A percentile compares a stretch with the other conserved stretches of the same genome.
Evolutionary conservation across 2,329 filamentous ascomycete species (phyloP).

Genomic region (Hymenoscyphus scutula): DNA sequence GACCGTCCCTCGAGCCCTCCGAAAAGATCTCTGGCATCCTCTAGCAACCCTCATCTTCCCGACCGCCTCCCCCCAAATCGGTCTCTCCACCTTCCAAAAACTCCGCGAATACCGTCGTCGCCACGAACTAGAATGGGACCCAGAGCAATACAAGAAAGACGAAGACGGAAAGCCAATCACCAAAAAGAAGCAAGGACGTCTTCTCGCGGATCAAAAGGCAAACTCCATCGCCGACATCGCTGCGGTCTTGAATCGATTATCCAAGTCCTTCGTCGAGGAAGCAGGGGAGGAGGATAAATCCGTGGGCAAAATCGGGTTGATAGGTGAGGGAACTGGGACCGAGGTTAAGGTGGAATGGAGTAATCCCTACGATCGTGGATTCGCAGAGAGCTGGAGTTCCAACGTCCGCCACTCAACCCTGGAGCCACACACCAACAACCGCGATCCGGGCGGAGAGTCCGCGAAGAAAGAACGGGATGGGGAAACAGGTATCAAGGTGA

Average conservation of each 20-base stretch:
- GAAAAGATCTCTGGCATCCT: conserved; percentile 66
- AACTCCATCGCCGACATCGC: conserved; percentile 63
- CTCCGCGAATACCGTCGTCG: conserved; percentile 62
- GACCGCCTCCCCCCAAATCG: conserved; percentile 49
- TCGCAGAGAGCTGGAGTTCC: conserved; percentile 37
- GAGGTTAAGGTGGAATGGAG: conserved; percentile 37
- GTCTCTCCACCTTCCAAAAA: conserved; percentile 59
- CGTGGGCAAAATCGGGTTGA: conserved; percentile 21
- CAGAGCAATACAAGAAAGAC: conserved; percentile 42
- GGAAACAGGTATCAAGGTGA: neutral
- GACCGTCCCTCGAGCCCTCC: conserved; percentile 58
- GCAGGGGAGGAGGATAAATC: conserved; percentile 16
- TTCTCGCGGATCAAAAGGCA: conserved; percentile 48
- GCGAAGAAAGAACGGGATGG: neutral
- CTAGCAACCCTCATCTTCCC: conserved; percentile 60
- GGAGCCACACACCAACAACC: conserved; percentile 9
- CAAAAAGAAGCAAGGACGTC: conserved; percentile 33
- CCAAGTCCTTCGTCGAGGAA: neutral
- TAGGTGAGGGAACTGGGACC: conserved; percentile 19
- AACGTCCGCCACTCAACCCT: conserved; percentile 36
- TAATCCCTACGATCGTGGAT: conserved; percentile 39
- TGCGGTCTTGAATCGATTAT: conserved; percentile 30
- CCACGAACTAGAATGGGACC: conserved; percentile 61
- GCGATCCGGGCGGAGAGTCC: neutral
- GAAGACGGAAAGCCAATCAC: conserved; percentile 19